A percentile compares a stretch with the other conserved stretches of the same genome.
Conservation (phyloP, 2,329 filamentous ascomycete genomes). For the Ceratocystiopsis brevicomis region DNA sequence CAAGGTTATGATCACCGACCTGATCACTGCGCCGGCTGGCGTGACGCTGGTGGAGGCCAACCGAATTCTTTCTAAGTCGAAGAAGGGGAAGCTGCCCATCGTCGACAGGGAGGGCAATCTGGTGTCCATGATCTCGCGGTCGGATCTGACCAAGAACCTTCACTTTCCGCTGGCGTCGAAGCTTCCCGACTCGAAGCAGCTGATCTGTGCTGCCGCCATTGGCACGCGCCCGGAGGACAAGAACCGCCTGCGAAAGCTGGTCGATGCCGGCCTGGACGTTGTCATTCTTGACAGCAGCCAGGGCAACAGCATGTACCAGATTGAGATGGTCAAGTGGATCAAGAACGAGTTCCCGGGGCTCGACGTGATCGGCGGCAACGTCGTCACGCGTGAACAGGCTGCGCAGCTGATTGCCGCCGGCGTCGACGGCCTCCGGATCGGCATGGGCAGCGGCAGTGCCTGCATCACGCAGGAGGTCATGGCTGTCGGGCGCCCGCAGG, state of each 20-base stretch:
- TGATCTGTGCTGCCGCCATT: conserved; percentile 86
- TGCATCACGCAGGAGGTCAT: conserved; percentile 99
- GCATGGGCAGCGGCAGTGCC: conserved; percentile 94
- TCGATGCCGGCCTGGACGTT: conserved; percentile 87
- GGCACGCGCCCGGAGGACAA: conserved; percentile 92
- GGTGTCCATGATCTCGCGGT: conserved; percentile 80
- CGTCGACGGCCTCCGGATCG: conserved; percentile 89
- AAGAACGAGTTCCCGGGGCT: conserved; percentile 71
- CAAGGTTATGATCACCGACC: conserved; percentile 91
- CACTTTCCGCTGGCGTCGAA: conserved; percentile 95
- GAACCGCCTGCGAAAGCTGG: conserved; percentile 63
- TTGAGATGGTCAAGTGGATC: conserved; percentile 94
- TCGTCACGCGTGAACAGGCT: conserved; percentile 93
- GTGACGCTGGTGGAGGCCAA: conserved; percentile 81
- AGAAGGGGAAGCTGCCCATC: conserved; percentile 96
- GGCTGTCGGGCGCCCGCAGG: conserved; percentile 93
- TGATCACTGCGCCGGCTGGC: conserved; percentile 70
- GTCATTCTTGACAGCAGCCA: conserved; percentile 92
- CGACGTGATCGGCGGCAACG: conserved; percentile 95
- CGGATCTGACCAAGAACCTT: conserved; percentile 96
- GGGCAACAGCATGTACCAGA: conserved; percentile 96
- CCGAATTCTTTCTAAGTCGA: conserved; percentile 77
- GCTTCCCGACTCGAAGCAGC: conserved; percentile 89
- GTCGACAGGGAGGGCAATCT: conserved; percentile 70
- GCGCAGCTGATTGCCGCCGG: conserved; percentile 81